Conservation (phyloP, 305 asterid species). For the Plantago rigida region DNA sequence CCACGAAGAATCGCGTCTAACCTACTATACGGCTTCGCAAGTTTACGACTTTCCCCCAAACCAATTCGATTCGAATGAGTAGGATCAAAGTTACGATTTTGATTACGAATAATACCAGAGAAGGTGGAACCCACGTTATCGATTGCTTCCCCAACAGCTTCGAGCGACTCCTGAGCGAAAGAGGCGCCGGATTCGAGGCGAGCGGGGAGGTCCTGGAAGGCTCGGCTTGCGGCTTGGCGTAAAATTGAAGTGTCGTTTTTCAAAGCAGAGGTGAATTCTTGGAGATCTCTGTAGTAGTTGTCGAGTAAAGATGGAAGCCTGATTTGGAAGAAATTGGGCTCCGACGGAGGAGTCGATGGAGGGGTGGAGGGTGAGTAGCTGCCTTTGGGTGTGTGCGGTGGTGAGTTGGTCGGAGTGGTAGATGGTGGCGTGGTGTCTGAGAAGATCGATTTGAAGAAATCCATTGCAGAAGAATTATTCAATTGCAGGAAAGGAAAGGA, state of each 20-base stretch:
- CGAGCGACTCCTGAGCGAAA: conserved; percentile 78
- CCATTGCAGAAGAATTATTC: conserved; percentile 31
- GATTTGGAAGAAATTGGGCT: conserved; percentile 49
- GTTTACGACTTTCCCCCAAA: neutral
- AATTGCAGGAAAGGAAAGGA: neutral
- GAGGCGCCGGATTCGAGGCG: conserved; percentile 83
- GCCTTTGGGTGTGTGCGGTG: conserved; percentile 29
- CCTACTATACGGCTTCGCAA: conserved; percentile 65
- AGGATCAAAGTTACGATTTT: conserved; percentile 16
- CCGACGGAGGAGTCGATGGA: conserved; percentile 49
- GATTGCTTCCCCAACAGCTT: conserved; percentile 75
- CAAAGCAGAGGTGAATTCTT: conserved; percentile 63
- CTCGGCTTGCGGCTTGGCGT: conserved; percentile 70
- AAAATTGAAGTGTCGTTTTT: conserved; percentile 56
- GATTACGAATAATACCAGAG: conserved; percentile 46
- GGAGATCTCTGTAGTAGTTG: conserved; percentile 63
- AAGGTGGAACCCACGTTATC: conserved; percentile 63
- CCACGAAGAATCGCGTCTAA: conserved; percentile 51
- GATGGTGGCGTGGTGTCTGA: conserved; percentile 40
- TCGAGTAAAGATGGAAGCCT: conserved; percentile 67
- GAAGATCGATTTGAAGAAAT: conserved; percentile 77
- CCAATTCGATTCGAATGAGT: conserved; percentile 16
- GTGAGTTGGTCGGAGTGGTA: conserved; percentile 24
- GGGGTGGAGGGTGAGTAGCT: conserved; percentile 28
- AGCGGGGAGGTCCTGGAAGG: conserved; percentile 60